phyloP scores from a whole-genome alignment of 129 eudicot genomes.

The Dittrichia graveolens region DNA sequence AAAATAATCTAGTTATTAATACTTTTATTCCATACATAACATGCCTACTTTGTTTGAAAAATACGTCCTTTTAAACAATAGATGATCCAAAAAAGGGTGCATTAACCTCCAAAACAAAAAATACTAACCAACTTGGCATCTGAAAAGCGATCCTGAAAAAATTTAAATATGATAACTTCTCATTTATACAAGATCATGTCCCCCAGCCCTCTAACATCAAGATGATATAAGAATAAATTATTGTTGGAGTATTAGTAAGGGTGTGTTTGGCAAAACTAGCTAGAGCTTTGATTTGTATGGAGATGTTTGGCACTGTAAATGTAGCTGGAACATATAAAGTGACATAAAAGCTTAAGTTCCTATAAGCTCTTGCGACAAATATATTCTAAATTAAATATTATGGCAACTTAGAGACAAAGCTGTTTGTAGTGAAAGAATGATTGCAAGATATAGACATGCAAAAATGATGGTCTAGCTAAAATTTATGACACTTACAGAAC shows the following conservation, averaged over 20 bases:
- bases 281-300: too few species aligned
- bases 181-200: constrained; percentile 8
- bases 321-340: too few species aligned
- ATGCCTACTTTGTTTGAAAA: background rate
- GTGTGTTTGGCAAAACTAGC: too few species aligned
- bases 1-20: background rate
- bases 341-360: too few species aligned
- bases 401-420: constrained; percentile 5
- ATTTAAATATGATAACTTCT: background rate
- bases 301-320: too few species aligned
- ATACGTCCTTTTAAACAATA: constrained; percentile 2
- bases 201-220: background rate
- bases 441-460: background rate
- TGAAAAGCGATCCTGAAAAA: constrained; percentile 8
- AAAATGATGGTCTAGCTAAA: background rate
- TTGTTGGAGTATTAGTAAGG: background rate
- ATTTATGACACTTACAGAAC: background rate
- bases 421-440: background rate
- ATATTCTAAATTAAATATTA: background rate
- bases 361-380: too few species aligned
- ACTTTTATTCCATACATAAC: constrained; percentile 9
- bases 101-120: constrained; percentile 15
- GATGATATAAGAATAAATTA: background rate
- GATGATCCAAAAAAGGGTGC: background rate
- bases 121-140: constrained; percentile 7